Evolutionary conservation across 371 early-diverging fungal genomes (phyloP).

Genomic region (Entomophthora muscae): DNA sequence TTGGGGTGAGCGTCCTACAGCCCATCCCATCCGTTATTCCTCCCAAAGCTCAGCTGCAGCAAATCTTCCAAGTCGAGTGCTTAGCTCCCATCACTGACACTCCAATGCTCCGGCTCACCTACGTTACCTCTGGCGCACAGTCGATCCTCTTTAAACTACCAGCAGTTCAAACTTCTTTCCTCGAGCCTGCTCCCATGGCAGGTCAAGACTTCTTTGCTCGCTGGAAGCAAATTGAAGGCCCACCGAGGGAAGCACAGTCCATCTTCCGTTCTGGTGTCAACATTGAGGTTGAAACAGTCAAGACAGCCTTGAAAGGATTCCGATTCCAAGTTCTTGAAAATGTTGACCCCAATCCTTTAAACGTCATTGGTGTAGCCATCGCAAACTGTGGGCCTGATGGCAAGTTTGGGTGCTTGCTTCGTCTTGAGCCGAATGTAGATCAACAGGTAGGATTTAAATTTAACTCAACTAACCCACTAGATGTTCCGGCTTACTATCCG

Average conservation of each 20-base stretch:
- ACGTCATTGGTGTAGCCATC: constrained; percentile 78
- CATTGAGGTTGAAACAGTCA: constrained; percentile 26
- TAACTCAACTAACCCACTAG: constrained; percentile 19
- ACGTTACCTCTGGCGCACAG: constrained; percentile 27
- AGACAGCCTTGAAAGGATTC: constrained; percentile 35
- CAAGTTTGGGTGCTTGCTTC: constrained; percentile 76
- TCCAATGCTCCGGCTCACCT: constrained; percentile 45
- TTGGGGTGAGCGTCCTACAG: constrained; percentile 17
- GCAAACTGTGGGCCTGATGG: constrained; percentile 52
- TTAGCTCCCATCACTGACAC: constrained; percentile 26
- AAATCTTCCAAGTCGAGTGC: constrained; percentile 55
- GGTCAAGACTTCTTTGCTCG: constrained; percentile 74
- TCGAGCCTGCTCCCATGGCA: constrained; percentile 62
- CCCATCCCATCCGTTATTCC: constrained; percentile 28
- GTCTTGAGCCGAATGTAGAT: constrained; percentile 75
- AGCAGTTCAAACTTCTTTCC: constrained; percentile 62
- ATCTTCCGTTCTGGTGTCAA: constrained; percentile 41
- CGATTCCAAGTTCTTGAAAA: constrained; percentile 52
- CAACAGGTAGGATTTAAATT: constrained; percentile 47
- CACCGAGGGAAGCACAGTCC: constrained; percentile 55
- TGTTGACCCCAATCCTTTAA: constrained; percentile 77
- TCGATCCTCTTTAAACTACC: constrained; percentile 51
- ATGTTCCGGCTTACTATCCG: constrained; percentile 83
- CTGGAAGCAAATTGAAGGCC: constrained; percentile 89
- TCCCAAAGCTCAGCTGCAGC: constrained; percentile 53